Conservation (phyloP, 2,329 filamentous ascomycete genomes). For the Aureobasidium sp. region DNA sequence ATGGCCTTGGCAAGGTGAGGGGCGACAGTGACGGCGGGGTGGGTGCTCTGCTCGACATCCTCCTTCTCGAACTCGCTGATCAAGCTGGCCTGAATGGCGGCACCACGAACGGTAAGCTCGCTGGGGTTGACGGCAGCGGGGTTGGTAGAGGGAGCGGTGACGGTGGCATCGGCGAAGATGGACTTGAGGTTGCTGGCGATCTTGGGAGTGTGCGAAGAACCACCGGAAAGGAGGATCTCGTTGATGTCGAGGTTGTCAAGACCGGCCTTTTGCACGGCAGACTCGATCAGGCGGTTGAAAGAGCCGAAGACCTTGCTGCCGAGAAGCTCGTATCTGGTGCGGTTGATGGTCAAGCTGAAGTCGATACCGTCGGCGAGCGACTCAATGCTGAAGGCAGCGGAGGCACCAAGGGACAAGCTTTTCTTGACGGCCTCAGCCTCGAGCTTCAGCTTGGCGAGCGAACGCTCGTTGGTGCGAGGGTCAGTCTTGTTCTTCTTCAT, state of each 20-base stretch:
- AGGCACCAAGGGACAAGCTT: constrained; percentile 76
- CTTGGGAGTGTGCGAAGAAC: constrained; percentile 87
- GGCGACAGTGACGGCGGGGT: constrained; percentile 88
- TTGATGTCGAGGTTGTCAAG: constrained; percentile 89
- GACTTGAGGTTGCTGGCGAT: constrained; percentile 71
- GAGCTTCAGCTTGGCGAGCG: constrained; percentile 82
- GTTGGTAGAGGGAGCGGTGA: constrained; percentile 76
- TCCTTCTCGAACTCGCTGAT: constrained; percentile 90
- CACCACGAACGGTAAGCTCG: constrained; percentile 79
- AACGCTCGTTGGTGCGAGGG: constrained; percentile 70
- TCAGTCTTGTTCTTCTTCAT: constrained; percentile 92
- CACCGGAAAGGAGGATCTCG: constrained; percentile 88
- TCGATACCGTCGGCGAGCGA: constrained; percentile 81
- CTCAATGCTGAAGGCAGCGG: constrained; percentile 89
- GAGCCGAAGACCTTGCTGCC: constrained; percentile 78
- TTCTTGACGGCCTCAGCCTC: constrained; percentile 91
- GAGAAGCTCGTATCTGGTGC: constrained; percentile 84
- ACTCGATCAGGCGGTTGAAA: constrained; percentile 76
- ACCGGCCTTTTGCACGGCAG: constrained; percentile 82
- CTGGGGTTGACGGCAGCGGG: constrained; percentile 81
- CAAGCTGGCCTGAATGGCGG: constrained; percentile 88
- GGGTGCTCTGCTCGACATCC: constrained; percentile 92
- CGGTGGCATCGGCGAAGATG: constrained; percentile 75
- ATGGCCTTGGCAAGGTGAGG: constrained; percentile 84
- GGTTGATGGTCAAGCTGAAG: constrained; percentile 86